Conservation (phyloP, 371 early-diverging fungal genomes). For the Dichotomocladium elegans region DNA sequence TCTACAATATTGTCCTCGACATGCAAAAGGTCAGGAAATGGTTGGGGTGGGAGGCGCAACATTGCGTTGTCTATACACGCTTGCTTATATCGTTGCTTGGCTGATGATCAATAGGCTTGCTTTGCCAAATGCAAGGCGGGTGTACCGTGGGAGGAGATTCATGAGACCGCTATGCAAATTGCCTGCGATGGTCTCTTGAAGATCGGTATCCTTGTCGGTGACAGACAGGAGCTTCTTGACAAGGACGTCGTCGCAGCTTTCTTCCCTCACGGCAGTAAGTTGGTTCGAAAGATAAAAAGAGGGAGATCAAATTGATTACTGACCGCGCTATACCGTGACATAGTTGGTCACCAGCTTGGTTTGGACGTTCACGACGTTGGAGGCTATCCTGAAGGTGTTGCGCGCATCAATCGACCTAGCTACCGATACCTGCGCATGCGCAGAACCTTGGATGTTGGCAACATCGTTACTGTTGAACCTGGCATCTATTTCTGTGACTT, state of each 20-base stretch:
- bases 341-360: conserved; percentile 66
- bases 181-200: conserved; percentile 73
- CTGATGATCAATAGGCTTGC: conserved; percentile 25
- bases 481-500: conserved; percentile 73
- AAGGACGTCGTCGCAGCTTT: conserved; percentile 80
- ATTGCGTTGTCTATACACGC: conserved; percentile 9
- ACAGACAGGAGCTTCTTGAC: conserved; percentile 59
- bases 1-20: conserved; percentile 81
- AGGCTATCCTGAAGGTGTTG: conserved; percentile 80
- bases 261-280: conserved; percentile 85
- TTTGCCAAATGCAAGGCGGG: conserved; percentile 71
- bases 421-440: conserved; percentile 86
- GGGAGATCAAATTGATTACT: neutral
- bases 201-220: conserved; percentile 72
- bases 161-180: conserved; percentile 70
- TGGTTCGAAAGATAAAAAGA: neutral
- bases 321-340: too few species aligned
- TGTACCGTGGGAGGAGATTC: conserved; percentile 89
- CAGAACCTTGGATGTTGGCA: conserved; percentile 70
- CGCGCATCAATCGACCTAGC: conserved; percentile 78
- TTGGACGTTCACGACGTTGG: conserved; percentile 89
- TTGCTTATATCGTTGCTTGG: neutral
- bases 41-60: neutral
- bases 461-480: conserved; percentile 93
- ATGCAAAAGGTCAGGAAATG: conserved; percentile 65